Base-by-base conservation (phyloP, 108 stramenopile genomes). In the Pseudonitzschia delicatissima region DNA sequence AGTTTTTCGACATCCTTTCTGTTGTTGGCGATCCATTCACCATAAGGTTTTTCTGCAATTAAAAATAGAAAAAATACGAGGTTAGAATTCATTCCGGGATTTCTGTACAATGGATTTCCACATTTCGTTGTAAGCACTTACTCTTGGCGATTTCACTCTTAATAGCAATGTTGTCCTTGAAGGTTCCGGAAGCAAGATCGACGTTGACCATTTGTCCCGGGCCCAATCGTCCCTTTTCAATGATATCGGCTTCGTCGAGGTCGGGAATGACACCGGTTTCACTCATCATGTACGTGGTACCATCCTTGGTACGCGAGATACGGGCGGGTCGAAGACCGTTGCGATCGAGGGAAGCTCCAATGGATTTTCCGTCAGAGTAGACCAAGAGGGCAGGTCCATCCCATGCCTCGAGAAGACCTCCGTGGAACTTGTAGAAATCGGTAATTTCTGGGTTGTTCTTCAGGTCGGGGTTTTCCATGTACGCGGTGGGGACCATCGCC, bases 401-500 rank as follows among this genome's bases (percentile, higher is more conserved):
- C 98, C 98, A 98, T 7, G 96, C 95, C 78, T 98, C 98, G 65
- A 96, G 78, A 18, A 97, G 76, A 45, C 94, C 93, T 40, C 94
- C 90, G 65, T 98, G 96, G 79, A 94, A 96, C 67, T 98, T 91
- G 90, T 96, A 97, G 78, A 97, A 98, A 51, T 95, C 96, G n/a
- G 84, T 82, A 72, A 96, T 93, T 60, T 93, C 86, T 42, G 89
- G 91, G 58, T 93, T 88, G 68, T 92, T 76, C 20, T 77, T 78
- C 64, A 96, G 72, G 45, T 82, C 78, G 17, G 93, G 93, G 49
- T 91, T 86, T 68, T 98, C 87, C 79, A 92, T 79, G 74, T 95
- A 91, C 4, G 95, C 94, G 8, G 94, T 92, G 11, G 95, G 94
- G 13, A 97, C 92, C 57, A 96, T 74, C 18, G 87, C 83, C 91